Base-by-base conservation (phyloP, 2,329 filamentous ascomycete species). In the Aspergillus pseudotamarii region DNA sequence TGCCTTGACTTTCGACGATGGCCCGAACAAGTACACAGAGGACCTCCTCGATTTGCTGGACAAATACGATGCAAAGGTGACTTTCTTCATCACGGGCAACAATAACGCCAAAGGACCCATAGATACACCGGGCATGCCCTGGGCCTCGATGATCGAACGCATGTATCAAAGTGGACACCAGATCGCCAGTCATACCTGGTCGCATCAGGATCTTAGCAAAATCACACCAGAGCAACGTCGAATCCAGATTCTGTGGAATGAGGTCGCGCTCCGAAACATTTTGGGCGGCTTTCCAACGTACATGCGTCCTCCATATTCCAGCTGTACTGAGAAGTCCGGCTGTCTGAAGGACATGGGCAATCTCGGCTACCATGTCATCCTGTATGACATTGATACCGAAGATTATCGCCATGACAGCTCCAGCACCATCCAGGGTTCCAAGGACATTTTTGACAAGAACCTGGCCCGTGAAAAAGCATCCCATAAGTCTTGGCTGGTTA, bases 1-100 rank as follows among this genome's bases (percentile, higher is more conserved):
- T 68, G 89, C 89, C 21, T 74, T 91, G 60, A 91, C 88, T 0
- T 91, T 85, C 68, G 89, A 91, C 68, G 89, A 91, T 72, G 89
- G 89, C 1, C 89, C 88, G 26, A 85, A 85, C 66, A 75, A 81
- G 23, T 89, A 87, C 74, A 91, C 88, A 1, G 76, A 78, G 46
- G 84, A 88, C 64, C 81, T 91, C 14, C 80, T 91, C 14, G 85
- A 90, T 69, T 80, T 89, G 59, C 81, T 91, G 53, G 81, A 83
- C 63, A 80, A 78, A 30, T 88, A 89, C 71, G 79, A 83, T 32
- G 88, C 86, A 16, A 88, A 86, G 66, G 89, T 87, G 1, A 91
- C 89, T 2, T 91, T 91, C 73, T 91, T 90, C 75, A 81, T 91
- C 64, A 86, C 79, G 14, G 82, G 82, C 4, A 76, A 81, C 58